Evolutionary conservation across 2,329 filamentous ascomycete species (phyloP).

Genomic region (Ophiocordyceps sinensis): DNA sequence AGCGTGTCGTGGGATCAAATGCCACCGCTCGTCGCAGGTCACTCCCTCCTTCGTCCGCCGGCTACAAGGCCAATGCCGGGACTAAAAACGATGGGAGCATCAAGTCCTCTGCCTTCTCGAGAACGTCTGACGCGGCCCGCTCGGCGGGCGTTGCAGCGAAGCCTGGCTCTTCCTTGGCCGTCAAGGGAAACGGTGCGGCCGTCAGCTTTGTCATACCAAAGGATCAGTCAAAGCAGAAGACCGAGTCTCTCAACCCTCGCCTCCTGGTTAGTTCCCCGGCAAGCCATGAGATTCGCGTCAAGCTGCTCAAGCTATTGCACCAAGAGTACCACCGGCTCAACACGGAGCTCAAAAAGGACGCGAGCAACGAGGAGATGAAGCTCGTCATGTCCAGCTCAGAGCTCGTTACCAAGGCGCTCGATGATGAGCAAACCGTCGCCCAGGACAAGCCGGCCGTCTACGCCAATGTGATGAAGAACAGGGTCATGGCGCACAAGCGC

Average conservation of each 20-base stretch:
- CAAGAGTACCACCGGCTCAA: constrained; percentile 55
- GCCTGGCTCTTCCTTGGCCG: background rate
- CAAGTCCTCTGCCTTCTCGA: no score
- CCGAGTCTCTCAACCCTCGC: constrained; percentile 52
- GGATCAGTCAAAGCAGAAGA: constrained; percentile 9
- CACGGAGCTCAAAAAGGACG: constrained; percentile 38
- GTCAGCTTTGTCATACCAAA: background rate
- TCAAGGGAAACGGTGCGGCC: background rate
- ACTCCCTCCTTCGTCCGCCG: constrained; percentile 14
- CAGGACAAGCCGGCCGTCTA: constrained; percentile 58
- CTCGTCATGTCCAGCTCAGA: constrained; percentile 49
- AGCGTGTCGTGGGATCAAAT: background rate
- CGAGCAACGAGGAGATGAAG: constrained; percentile 29
- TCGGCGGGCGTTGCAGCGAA: no score
- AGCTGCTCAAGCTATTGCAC: constrained; percentile 49
- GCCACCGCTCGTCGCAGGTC: constrained; percentile 16
- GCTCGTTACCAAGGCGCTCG: constrained; percentile 52
- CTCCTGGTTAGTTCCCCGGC: constrained; percentile 44
- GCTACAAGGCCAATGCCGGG: no score
- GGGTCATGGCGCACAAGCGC: constrained; percentile 60
- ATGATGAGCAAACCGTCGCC: constrained; percentile 67
- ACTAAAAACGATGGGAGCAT: no score
- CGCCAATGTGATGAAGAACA: constrained; percentile 68
- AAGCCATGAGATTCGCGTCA: constrained; percentile 38
- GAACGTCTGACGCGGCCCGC: no score